Base-by-base conservation (phyloP, 116 monocot species). In the Cymodocea nodosa region DNA sequence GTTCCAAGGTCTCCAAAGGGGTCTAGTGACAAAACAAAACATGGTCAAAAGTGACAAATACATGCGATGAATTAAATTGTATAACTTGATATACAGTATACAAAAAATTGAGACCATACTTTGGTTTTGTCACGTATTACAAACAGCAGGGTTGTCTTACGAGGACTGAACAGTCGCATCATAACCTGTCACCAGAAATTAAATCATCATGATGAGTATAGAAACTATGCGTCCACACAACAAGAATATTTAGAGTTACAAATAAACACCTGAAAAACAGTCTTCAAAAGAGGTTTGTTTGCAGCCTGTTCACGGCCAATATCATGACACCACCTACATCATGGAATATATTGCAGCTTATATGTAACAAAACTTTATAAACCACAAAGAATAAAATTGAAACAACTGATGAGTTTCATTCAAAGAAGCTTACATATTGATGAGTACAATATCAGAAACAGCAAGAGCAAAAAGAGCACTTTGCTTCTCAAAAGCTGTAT, bases 291-390 rank as follows among this genome's bases (percentile, higher is more conserved):
- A 76, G 97, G 92, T 64, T 87, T 97, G 63, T 97, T 91, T 60
- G 91, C 97, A 80, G 97, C 97, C 36, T 97, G 97, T 73, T 97
- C 97, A 54, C 97, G 79, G n/a, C 97, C 97, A 85, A 97, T 88
- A 75, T 97, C 97, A 86, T 97, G 97, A 64, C 97, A 97, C 97
- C 97, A 97, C 97, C 97, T 95, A 67, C 10, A 62, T 60, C 49
- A 61, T 56, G 17, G 39, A 61, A 69, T 15, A 59, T 15, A 9
- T 54, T n/a, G 6, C 35, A 18, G 54, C 11, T 55, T 23, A 18
- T 13, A 56, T 15, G 36, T 56, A 16, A 23, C 19, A 36, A 7
- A 35, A 24, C 18, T 8, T 18, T 19, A 44, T n/a, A 63, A 48
- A 37, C 5, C 25, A 10, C 7, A 51, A 52, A 30, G 48, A 44